Evolutionary conservation across 495 filamentous ascomycete genomes (phyloP).

Genomic region (Talaromyces adpressus): DNA sequence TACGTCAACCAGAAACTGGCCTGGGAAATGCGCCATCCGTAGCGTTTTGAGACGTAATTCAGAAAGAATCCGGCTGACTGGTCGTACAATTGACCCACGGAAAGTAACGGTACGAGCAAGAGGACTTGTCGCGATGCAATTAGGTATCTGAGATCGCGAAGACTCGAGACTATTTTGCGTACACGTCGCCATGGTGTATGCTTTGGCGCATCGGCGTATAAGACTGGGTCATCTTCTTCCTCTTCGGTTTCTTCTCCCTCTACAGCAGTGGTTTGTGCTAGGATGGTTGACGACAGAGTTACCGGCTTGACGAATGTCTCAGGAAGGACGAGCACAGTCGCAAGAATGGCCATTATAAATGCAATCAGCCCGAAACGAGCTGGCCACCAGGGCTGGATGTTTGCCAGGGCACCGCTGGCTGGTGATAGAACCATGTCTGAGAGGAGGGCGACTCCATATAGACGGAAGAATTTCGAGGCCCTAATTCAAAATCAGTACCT

Average conservation of each 20-base stretch:
- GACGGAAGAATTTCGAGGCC: constrained; percentile 7
- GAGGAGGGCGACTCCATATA: constrained; percentile 7
- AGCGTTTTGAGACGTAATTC: constrained; percentile 7
- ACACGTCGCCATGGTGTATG: background rate
- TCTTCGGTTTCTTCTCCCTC: constrained; percentile 1
- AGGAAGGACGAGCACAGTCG: constrained; percentile 4
- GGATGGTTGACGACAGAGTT: background rate
- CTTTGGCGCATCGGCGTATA: constrained; percentile 1
- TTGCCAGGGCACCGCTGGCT: constrained; percentile 2
- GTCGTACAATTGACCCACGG: constrained; percentile 8
- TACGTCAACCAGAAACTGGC: constrained; percentile 9
- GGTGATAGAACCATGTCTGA: constrained; percentile 7
- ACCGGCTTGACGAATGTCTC: background rate
- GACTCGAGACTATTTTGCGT: background rate
- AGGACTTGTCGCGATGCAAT: constrained; percentile 6
- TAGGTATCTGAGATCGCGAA: background rate
- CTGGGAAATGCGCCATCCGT: constrained; percentile 9
- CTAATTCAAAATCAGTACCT: background rate
- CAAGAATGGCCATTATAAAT: constrained; percentile 6
- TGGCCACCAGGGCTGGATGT: constrained; percentile 9
- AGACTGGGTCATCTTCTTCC: constrained; percentile 1
- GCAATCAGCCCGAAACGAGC: constrained; percentile 8
- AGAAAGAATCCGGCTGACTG: constrained; percentile 7
- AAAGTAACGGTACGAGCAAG: constrained; percentile 3
- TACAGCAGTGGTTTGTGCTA: background rate